These are phyloP conservation scores for Evernia prunastri DNA, from an alignment of 495 filamentous ascomycete species.

Conservation along the genomic window DNA sequence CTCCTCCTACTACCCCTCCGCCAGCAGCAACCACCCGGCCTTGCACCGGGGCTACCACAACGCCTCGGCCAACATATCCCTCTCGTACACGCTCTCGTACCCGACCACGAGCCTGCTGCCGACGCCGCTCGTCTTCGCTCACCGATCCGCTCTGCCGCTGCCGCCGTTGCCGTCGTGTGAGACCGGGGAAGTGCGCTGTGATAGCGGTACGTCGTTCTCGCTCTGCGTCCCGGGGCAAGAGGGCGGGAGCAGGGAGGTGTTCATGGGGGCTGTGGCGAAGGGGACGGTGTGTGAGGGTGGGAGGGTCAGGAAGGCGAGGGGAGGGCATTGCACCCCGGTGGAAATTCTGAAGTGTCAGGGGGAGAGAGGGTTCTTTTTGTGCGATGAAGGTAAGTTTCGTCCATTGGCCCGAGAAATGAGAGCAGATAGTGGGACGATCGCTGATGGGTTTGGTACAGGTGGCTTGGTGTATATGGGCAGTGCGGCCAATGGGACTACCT, in stretches of 20 bases:
- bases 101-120: slow-evolving; percentile 3
- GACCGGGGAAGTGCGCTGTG: background rate
- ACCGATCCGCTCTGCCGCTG: background rate
- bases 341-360: slow-evolving; percentile 2
- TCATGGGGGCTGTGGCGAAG: background rate
- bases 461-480: slow-evolving; percentile 5
- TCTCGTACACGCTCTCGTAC: slow-evolving; percentile 10
- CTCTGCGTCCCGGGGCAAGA: background rate
- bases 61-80: slow-evolving; percentile 3
- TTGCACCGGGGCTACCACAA: background rate
- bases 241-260: background rate
- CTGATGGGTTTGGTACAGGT: background rate
- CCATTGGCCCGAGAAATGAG: background rate
- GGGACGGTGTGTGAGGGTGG: background rate
- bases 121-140: background rate
- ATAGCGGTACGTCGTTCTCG: background rate
- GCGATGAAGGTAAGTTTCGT: slow-evolving; percentile 1
- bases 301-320: background rate
- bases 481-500: background rate
- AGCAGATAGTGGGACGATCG: background rate
- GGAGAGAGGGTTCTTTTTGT: background rate
- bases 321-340: background rate
- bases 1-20: background rate
- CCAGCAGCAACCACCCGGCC: background rate
- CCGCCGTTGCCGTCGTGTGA: background rate